phyloP scores from a whole-genome alignment of 345 rosid species.

The Microcos paniculata region DNA sequence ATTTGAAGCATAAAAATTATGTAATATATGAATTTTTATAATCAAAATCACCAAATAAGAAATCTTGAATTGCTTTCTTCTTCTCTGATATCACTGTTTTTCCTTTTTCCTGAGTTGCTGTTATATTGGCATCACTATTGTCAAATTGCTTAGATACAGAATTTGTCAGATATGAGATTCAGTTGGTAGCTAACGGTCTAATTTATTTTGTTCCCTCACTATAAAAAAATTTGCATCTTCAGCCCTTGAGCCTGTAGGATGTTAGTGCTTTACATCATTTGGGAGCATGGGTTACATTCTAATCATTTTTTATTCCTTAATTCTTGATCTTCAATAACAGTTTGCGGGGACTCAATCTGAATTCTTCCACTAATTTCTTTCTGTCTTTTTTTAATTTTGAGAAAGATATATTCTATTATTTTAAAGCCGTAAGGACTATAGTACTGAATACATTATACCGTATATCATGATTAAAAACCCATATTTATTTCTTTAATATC shows the following conservation, averaged over 20 bases:
- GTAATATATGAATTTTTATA: conserved; percentile 11
- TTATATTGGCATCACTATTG: conserved; percentile 11
- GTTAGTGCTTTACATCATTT: conserved; percentile 36
- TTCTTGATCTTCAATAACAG: conserved; percentile 10
- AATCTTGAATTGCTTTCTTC: neutral
- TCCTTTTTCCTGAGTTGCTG: neutral
- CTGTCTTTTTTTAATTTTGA: neutral
- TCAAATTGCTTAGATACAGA: conserved; percentile 17
- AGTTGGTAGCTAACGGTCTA: conserved; percentile 49
- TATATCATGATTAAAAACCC: too few relatives aligned
- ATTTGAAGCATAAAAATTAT: conserved; percentile 20
- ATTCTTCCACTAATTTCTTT: neutral
- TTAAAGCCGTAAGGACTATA: too few relatives aligned
- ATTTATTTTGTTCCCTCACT: conserved; percentile 8
- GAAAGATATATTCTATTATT: neutral
- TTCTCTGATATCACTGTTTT: neutral
- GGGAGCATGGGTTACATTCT: conserved; percentile 17
- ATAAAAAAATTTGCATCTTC: neutral
- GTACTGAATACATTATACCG: too few relatives aligned
- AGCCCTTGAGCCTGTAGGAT: neutral
- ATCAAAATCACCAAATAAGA: neutral
- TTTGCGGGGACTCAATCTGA: conserved; percentile 17
- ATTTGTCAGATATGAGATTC: conserved; percentile 38
- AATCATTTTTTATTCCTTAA: neutral
- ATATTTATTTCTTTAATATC: too few relatives aligned